phyloP scores from a whole-genome alignment of 345 rosid species.

The Euphorbia peplus region DNA sequence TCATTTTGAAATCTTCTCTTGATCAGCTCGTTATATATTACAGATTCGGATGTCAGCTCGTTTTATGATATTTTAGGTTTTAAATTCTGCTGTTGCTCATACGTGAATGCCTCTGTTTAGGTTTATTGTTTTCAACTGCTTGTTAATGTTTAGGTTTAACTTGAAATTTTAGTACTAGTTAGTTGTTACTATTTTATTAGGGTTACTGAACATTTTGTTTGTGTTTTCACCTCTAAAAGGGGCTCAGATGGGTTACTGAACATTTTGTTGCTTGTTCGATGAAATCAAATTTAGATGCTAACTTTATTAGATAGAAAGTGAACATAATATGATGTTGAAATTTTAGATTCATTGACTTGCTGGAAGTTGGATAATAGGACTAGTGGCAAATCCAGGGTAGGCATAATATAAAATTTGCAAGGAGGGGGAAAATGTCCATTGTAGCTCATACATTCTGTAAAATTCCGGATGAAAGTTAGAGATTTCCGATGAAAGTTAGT shows the following conservation, averaged over 20 bases:
- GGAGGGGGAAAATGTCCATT: no score
- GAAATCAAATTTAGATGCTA: neutral
- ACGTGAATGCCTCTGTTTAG: neutral
- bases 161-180: conserved; percentile 5
- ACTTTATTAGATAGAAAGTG: neutral
- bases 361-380: neutral
- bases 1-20: neutral
- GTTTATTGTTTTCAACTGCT: neutral
- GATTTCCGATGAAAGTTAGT: no score
- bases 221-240: no score
- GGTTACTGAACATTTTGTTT: neutral
- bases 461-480: no score
- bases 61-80: no score
- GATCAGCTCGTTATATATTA: neutral
- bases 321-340: neutral
- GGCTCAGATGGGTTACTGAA: no score
- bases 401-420: no score
- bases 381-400: no score
- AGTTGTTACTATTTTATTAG: neutral
- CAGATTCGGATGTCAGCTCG: neutral
- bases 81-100: no score
- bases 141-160: neutral
- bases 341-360: neutral
- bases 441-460: no score
- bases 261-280: neutral